phyloP scores from a whole-genome alignment of 2,329 filamentous ascomycete genomes.

The Nigrospora sphaerica region DNA sequence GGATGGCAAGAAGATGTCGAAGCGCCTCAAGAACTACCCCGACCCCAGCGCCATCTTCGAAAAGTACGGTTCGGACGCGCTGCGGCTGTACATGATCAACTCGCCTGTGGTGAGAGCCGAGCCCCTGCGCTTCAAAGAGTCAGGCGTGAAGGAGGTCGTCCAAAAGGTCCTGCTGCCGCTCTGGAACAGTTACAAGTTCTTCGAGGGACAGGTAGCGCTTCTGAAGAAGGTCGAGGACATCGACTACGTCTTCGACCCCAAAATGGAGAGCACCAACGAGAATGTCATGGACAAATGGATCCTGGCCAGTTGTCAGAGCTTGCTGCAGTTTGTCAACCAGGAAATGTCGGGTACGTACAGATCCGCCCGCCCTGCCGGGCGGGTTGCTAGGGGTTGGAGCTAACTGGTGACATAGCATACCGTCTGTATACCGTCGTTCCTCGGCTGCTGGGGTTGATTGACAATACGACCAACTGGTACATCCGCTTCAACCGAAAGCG shows the following conservation, averaged over 20 bases:
- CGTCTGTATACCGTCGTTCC: constrained; percentile 89
- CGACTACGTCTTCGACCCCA: constrained; percentile 73
- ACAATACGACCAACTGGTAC: constrained; percentile 98
- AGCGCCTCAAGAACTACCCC: constrained; percentile 92
- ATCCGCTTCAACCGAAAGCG: constrained; percentile 59
- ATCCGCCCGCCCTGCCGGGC: background rate
- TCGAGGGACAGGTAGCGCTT: constrained; percentile 78
- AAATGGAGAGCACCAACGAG: constrained; percentile 65
- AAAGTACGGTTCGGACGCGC: constrained; percentile 84
- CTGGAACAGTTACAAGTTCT: constrained; percentile 98
- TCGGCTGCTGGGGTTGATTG: constrained; percentile 73
- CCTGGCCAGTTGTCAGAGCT: constrained; percentile 81
- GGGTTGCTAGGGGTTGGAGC: background rate
- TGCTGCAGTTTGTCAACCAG: constrained; percentile 84
- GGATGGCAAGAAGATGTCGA: constrained; percentile 98
- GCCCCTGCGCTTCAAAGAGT: constrained; percentile 83
- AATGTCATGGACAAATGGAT: constrained; percentile 98
- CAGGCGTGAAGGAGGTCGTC: constrained; percentile 90
- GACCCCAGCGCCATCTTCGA: constrained; percentile 78
- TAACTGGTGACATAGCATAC: constrained; percentile 43
- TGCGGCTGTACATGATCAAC: constrained; percentile 94
- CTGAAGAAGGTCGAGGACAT: constrained; percentile 78
- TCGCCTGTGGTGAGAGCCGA: constrained; percentile 91
- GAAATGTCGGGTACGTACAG: constrained; percentile 70
- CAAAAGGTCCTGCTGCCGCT: constrained; percentile 83